Percentiles rank a stretch among this genome's conserved stretches.
phyloP scores from a whole-genome alignment of 106 monocot genomes.

The Allium fistulosum region DNA sequence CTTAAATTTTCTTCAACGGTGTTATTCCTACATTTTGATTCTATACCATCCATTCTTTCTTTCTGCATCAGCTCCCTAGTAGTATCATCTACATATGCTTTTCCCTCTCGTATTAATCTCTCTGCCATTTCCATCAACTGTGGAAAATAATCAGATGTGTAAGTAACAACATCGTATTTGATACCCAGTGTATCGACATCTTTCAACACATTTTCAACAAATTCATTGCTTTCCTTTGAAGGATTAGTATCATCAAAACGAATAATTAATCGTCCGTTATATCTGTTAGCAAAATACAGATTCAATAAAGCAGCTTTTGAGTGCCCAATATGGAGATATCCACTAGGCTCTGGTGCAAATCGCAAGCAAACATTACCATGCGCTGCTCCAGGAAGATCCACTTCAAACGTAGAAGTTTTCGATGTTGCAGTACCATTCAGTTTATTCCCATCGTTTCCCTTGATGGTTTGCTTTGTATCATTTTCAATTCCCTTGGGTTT shows the following conservation, averaged over 20 bases:
- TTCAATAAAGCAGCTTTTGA: conserved; percentile 91
- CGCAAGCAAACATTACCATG: conserved; percentile 82
- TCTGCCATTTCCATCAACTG: conserved; percentile 85
- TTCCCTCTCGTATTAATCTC: conserved; percentile 59
- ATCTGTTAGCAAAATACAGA: conserved; percentile 84
- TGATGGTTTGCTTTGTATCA: conserved; percentile 8
- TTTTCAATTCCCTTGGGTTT: conserved; percentile 26
- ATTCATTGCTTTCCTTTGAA: conserved; percentile 94
- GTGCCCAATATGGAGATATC: conserved; percentile 96
- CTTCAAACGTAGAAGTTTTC: conserved; percentile 42
- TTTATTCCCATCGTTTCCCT: conserved; percentile 10
- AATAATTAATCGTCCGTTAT: conserved; percentile 59
- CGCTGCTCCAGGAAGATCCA: conserved; percentile 91
- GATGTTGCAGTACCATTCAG: conserved; percentile 16
- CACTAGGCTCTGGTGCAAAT: conserved; percentile 98
- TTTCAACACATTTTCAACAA: conserved; percentile 80
- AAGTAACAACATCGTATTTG: conserved; percentile 75
- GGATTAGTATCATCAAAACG: conserved; percentile 99
- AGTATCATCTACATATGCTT: conserved; percentile 96
- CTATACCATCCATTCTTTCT: conserved; percentile 97
- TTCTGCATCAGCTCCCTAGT: conserved; percentile 86
- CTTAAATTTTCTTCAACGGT: conserved; percentile 64
- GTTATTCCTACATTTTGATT: conserved; percentile 76
- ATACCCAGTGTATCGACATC: conserved; percentile 86
- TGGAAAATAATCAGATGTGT: conserved; percentile 82